Evolutionary conservation across 1,139 yeast genomes (phyloP).

Genomic region (Zygoascus sp.): DNA sequence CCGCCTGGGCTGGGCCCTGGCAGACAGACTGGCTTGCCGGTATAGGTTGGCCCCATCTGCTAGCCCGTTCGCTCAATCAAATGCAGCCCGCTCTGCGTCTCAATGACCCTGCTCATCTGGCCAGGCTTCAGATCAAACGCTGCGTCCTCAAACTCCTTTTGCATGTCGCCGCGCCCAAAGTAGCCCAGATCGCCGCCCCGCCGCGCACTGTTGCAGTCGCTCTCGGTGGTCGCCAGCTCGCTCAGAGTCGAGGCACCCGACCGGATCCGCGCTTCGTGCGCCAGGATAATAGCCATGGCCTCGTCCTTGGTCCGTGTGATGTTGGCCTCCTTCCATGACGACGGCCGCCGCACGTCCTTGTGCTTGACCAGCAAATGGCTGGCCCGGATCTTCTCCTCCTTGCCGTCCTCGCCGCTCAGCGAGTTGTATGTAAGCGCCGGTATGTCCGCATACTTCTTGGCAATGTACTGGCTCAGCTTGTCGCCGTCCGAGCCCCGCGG

Average conservation of each 20-base stretch:
- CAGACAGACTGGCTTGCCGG: background rate
- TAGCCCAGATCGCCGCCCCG: slow-evolving; percentile 90
- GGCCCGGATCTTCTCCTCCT: slow-evolving; percentile 53
- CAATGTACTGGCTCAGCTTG: slow-evolving; percentile 53
- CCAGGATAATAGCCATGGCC: slow-evolving; percentile 61
- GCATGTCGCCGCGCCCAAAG: slow-evolving; percentile 91
- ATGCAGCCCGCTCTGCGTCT: slow-evolving; percentile 89
- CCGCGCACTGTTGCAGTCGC: slow-evolving; percentile 84
- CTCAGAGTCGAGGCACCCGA: slow-evolving; percentile 66
- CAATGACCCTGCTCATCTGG: slow-evolving; percentile 77
- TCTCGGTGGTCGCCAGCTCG: slow-evolving; percentile 73
- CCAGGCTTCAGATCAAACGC: slow-evolving; percentile 79
- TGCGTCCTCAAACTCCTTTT: slow-evolving; percentile 86
- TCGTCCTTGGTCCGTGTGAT: slow-evolving; percentile 80
- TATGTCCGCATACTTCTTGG: slow-evolving; percentile 17
- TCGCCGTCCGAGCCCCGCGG: slow-evolving; percentile 77
- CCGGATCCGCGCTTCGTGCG: slow-evolving; percentile 56
- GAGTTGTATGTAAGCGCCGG: slow-evolving; percentile 22
- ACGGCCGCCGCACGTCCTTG: slow-evolving; percentile 77
- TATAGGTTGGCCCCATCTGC: no score
- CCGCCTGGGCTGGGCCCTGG: no score
- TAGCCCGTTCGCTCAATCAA: slow-evolving; percentile 78
- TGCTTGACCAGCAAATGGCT: slow-evolving; percentile 80
- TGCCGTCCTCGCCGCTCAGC: slow-evolving; percentile 40
- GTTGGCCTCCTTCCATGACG: slow-evolving; percentile 79